Percentiles rank a stretch among this genome's conserved stretches.
Evolutionary conservation across 208 protist genomes (phyloP).

Genomic region (Leptomonas pyrrhocoris): DNA sequence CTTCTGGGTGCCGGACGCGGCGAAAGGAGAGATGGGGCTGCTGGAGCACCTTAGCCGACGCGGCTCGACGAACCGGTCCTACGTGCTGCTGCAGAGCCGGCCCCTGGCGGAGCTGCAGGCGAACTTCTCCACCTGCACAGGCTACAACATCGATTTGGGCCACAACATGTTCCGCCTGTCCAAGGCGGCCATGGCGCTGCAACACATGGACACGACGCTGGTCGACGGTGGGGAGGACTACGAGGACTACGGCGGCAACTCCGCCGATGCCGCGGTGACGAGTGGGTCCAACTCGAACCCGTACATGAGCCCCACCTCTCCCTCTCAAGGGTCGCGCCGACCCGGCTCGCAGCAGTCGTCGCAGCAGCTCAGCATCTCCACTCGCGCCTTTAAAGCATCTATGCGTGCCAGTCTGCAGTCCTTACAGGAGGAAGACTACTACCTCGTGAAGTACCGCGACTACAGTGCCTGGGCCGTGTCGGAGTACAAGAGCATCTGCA

Average conservation of each 20-base stretch:
- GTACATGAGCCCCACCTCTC: background rate
- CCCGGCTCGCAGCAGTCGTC: background rate
- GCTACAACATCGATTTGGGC: slow-evolving; percentile 77
- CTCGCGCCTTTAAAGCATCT: slow-evolving; percentile 58
- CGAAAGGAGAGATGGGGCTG: slow-evolving; percentile 63
- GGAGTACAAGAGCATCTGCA: slow-evolving; percentile 56
- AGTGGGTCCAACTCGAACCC: background rate
- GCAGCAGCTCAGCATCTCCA: slow-evolving; percentile 42
- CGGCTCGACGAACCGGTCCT: slow-evolving; percentile 50
- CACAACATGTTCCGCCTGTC: slow-evolving; percentile 80
- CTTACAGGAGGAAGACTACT: slow-evolving; percentile 84
- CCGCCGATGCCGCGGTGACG: background rate
- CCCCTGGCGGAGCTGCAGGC: slow-evolving; percentile 71
- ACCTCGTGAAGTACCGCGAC: slow-evolving; percentile 83
- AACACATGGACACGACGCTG: slow-evolving; percentile 70
- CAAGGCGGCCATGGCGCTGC: slow-evolving; percentile 76
- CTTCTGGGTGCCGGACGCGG: slow-evolving; percentile 73
- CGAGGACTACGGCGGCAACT: background rate
- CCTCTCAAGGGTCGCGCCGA: slow-evolving; percentile 4
- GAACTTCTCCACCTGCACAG: slow-evolving; percentile 79
- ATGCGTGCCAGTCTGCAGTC: slow-evolving; percentile 62
- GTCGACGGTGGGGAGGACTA: slow-evolving; percentile 35
- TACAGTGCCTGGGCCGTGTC: slow-evolving; percentile 75
- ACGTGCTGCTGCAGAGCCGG: slow-evolving; percentile 69
- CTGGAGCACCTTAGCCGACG: slow-evolving; percentile 68